phyloP scores from a whole-genome alignment of 2,329 filamentous ascomycete genomes.

The Aspergillus clavatus region DNA sequence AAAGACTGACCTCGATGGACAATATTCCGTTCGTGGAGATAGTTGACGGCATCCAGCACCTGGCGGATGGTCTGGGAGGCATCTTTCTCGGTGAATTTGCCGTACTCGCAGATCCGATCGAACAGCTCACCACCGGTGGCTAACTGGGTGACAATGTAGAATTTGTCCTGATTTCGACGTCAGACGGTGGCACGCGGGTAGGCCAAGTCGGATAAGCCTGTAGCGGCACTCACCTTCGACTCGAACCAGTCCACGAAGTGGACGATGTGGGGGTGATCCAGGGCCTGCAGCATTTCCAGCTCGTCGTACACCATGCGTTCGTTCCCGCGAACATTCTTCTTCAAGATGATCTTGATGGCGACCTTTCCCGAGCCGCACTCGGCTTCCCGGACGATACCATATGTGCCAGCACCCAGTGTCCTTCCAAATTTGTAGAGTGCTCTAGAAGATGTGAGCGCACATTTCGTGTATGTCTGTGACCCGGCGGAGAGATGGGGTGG shows the following conservation, averaged over 20 bases:
- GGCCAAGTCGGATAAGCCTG: neutral
- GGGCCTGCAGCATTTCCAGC: constrained; percentile 82
- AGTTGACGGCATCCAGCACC: constrained; percentile 87
- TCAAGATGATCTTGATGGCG: constrained; percentile 97
- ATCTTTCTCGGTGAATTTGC: constrained; percentile 98
- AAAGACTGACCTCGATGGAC: constrained; percentile 74
- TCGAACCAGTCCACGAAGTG: constrained; percentile 99
- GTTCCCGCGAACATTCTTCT: constrained; percentile 98
- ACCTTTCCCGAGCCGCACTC: constrained; percentile 77
- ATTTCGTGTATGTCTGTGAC: too few relatives aligned
- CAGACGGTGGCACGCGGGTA: constrained; percentile 5
- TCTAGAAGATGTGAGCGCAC: constrained; percentile 43
- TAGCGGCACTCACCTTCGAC: constrained; percentile 65
- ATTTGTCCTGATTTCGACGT: constrained; percentile 72
- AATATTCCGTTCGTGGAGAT: constrained; percentile 89
- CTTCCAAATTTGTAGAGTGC: constrained; percentile 86
- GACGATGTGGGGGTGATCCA: constrained; percentile 94
- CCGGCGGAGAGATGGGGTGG: neutral
- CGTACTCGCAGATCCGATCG: constrained; percentile 95
- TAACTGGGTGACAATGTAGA: constrained; percentile 96
- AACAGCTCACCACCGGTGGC: constrained; percentile 95
- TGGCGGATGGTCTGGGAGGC: constrained; percentile 93
- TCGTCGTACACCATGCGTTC: constrained; percentile 99
- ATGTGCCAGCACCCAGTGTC: constrained; percentile 93
- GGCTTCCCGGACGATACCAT: constrained; percentile 95